These are phyloP conservation scores for Aristolochia contorta DNA, from an alignment of 164 flowering plant species.

Conservation along the genomic window DNA sequence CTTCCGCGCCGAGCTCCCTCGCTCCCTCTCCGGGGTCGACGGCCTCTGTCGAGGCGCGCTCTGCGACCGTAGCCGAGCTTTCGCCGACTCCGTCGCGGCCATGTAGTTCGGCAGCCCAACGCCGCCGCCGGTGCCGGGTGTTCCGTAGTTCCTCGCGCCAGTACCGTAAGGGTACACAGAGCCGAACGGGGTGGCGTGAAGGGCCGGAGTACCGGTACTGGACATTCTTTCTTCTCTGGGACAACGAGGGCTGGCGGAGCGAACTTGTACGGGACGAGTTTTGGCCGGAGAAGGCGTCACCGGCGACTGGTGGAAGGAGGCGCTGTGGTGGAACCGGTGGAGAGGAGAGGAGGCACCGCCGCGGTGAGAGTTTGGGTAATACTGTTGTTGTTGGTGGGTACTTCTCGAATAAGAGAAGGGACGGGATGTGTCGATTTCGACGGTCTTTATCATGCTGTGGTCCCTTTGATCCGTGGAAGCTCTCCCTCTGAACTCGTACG, in stretches of 20 bases:
- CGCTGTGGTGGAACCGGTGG: constrained; percentile 13
- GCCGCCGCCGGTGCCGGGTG: constrained; percentile 1
- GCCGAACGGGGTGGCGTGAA: constrained; percentile 33
- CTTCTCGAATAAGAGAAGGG: constrained; percentile 50
- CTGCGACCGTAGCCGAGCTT: constrained; percentile 51
- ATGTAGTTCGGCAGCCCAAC: constrained; percentile 58
- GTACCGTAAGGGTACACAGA: constrained; percentile 2
- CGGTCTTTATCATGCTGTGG: constrained; percentile 58
- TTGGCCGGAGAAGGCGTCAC: constrained; percentile 42
- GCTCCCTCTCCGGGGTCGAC: constrained; percentile 43
- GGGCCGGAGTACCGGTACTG: constrained; percentile 19
- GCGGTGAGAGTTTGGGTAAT: constrained; percentile 15
- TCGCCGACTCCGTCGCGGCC: constrained; percentile 89
- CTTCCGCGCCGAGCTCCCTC: constrained; percentile 40
- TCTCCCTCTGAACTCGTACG: constrained; percentile 58
- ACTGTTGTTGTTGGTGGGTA: constrained; percentile 18
- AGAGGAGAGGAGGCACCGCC: constrained; percentile 39
- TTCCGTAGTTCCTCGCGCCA: constrained; percentile 1
- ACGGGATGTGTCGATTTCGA: constrained; percentile 72
- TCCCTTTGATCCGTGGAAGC: constrained; percentile 68
- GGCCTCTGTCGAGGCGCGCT: constrained; percentile 19
- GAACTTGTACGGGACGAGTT: constrained; percentile 38
- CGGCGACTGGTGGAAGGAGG: constrained; percentile 20
- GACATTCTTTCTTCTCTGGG: constrained; percentile 28
- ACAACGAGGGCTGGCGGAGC: constrained; percentile 59